Evolutionary conservation across 306 rosid species (phyloP), one percentile per base, ranked within the genome.

Genomic region (Acacia confusa): DNA sequence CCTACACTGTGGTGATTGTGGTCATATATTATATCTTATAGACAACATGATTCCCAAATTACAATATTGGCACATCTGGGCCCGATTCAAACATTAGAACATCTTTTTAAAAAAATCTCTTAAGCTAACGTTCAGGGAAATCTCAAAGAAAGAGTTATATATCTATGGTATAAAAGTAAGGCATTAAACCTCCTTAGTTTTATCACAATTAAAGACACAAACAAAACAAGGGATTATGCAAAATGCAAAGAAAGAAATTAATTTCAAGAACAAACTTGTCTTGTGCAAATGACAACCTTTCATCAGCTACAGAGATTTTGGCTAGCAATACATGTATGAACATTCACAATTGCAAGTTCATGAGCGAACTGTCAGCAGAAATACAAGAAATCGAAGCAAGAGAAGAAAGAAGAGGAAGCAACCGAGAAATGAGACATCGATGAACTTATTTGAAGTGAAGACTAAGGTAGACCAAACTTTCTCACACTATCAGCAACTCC

Each of bases 311-410:
- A 47, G 52, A 47, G 20, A 47, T 47, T 14, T 15, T 14, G 53
- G 19, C 53, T 15, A 47, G 53, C 19, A 47, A 15, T 4, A 15
- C 19, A 47, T 13, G 5, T 47, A 47, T 14, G 53, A 17, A 17
- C 53, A 47, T 15, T 47, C 53, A 32, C 50, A 45, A 14, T 89
- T 72, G 86, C 91, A 57, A 89, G 84, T 91, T 89, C 79, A 24
- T 47, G 83, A 74, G 24, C 7, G 74, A 41, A 75, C 20, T 74
- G 34, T 79, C 25, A 70, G 61, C 48, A 30, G 28, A 66, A 36
- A 36, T 15, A 17, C 20, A 52, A 44, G 40, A 47, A 20, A 20
- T 47, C 13, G 6, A 47, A 6, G 47, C 2, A 1, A 38, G 45
- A n/a, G 34, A 48, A 36, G 43, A 28, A 70, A 68, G 32, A 22